Percentiles rank a stretch among this genome's conserved stretches.
Evolutionary conservation across 2,329 filamentous ascomycete species (phyloP).

Genomic region (Scedosporium boydii): DNA sequence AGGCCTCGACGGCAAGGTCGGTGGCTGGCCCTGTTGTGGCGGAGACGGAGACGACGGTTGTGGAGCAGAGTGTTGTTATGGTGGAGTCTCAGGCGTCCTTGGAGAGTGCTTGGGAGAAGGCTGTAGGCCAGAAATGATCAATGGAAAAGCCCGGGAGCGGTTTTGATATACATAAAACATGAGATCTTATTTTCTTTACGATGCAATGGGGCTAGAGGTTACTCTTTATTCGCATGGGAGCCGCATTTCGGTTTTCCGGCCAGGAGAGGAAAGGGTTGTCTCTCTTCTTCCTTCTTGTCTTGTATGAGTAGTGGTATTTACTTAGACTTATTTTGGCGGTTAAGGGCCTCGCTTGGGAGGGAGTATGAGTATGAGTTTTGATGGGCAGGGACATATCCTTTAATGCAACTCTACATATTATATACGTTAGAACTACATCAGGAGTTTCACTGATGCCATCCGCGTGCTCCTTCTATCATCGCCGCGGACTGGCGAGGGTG

Average conservation of each 20-base stretch:
- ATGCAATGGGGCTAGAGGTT: too few relatives aligned
- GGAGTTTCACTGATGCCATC: background rate
- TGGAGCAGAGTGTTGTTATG: slow-evolving; percentile 44
- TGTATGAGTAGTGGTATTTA: background rate
- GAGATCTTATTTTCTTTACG: slow-evolving; percentile 9
- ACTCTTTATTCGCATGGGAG: too few relatives aligned
- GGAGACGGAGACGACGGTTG: slow-evolving; percentile 14
- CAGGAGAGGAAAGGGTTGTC: too few relatives aligned
- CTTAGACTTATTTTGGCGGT: background rate
- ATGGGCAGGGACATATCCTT: background rate
- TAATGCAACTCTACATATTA: background rate
- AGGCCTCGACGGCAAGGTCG: slow-evolving; percentile 11
- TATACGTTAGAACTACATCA: background rate
- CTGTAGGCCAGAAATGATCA: slow-evolving; percentile 18
- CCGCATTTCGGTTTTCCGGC: too few relatives aligned
- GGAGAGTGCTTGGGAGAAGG: slow-evolving; percentile 63
- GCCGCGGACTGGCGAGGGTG: background rate
- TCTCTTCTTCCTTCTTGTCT: background rate
- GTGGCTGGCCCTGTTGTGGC: slow-evolving; percentile 13
- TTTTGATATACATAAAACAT: slow-evolving; percentile 9
- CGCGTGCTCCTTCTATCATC: background rate
- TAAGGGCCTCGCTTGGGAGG: background rate
- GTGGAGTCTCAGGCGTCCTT: slow-evolving; percentile 42
- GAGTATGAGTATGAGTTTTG: background rate
- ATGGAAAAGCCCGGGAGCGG: slow-evolving; percentile 3